Evolutionary conservation across 495 filamentous ascomycete genomes (phyloP), one percentile per base, ranked within the genome.

Genomic region (Corynascus novoguineensis): DNA sequence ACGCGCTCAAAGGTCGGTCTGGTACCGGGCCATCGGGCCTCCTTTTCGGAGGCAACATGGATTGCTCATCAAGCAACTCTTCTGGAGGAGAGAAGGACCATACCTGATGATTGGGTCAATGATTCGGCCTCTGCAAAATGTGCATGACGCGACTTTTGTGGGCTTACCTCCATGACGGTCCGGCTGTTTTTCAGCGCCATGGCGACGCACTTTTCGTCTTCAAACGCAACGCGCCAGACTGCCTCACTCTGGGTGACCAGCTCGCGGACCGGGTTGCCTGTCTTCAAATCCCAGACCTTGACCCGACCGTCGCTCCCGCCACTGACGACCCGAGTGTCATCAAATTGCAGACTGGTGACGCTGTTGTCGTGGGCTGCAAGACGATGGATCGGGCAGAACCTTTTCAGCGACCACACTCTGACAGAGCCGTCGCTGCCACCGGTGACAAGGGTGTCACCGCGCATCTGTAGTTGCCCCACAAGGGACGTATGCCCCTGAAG

Each of bases 341-440:
- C 93, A 64, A 97, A 98, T 68, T 98, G 93, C 50, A 98, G 77
- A 67, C 90, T 95, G 0, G 95, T 98, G 27, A 98, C 93, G 58
- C 90, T 95, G 66, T 98, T 98, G 68, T 98, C 93, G 62, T 98
- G 93, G n/a, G 93, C 93, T 25, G 93, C 93, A 44, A 97, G 78
- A 19, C 93, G 83, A 69, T 98, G 93, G 42, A 97, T 95, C 1
- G 93, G 86, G 34, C 83, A 84, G 77, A 91, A 91, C 64, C 86
- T 86, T 55, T 88, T 83, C 35, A 98, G 77, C 19, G 90, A 95
- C 93, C 93, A 98, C 12, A 98, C 89, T 53, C 93, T 83, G 27
- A 98, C 92, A 3, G 89, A 93, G 15, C 93, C 93, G 71, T 98
- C 93, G 11, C 89, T 95, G 44, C 93, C 93, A 55, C 93, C 93